Base-by-base conservation (phyloP, 1,284 basidiomycete genomes). In the Irpex sp. region DNA sequence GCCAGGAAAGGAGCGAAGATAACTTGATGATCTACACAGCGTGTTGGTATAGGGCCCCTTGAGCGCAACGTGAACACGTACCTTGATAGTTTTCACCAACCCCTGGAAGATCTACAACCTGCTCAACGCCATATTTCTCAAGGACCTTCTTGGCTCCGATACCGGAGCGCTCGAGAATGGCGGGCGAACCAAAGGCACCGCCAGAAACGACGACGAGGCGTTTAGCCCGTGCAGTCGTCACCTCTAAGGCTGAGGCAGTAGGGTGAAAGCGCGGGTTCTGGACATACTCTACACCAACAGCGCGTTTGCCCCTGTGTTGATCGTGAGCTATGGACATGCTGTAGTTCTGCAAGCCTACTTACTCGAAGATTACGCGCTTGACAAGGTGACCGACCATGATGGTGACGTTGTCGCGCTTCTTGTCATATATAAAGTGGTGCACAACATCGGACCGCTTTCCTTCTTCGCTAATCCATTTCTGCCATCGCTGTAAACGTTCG, bases 31-130 rank as follows among this genome's bases (percentile, higher is more conserved):
- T 84, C 83, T 84, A 64, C 33, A 31, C 46, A 54, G 4, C 26
- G 2, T 26, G 26, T 26, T 26, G 26, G 26, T 26, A 26, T 3
- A 26, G 26, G 26, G 26, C 26, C 26, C 26, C 26, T 26, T 26
- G 26, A 26, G 26, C 26, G 26, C 26, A 26, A 26, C 26, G 26
- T 26, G 26, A 26, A 26, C 26, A 26, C 17, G 49, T 19, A 81
- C 85, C 85, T 68, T 80, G 77, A 60, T 82, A 84, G 50, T 81
- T 78, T 65, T 85, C 81, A 7, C 87, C 87, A 0, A 89, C 86
- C 3, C 84, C 83, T 21, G 83, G 81, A 3, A 87, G 73, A 54
- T 85, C 78, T 5, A 85, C 78, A 8, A 80, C 33, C 9, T 76
- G 72, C 19, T 67, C 47, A 19, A 88, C 71, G 0, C 77, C 78